A percentile compares a stretch with the other conserved stretches of the same genome.
Conservation (phyloP, 805 yeast genomes). For the Starmerella apicola region DNA sequence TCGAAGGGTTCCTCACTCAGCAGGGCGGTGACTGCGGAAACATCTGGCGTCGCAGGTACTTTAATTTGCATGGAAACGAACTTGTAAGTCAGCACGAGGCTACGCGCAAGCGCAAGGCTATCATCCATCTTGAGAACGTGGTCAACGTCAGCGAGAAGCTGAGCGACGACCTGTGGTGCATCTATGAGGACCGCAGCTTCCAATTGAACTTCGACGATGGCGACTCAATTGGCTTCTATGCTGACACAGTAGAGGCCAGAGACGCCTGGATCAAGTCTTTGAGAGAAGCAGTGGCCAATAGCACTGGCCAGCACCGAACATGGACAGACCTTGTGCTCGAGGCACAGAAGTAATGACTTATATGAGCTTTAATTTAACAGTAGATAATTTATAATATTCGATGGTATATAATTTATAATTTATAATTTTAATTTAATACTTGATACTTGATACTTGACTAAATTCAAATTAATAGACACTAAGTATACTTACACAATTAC, state of each 20-base stretch:
- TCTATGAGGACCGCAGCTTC: constrained; percentile 72
- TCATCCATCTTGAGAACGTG: constrained; percentile 61
- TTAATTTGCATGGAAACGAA: constrained; percentile 55
- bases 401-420: too few species aligned
- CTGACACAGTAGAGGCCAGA: constrained; percentile 54
- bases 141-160: constrained; percentile 35
- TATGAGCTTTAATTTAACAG: not conserved
- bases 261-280: constrained; percentile 52
- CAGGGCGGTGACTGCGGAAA: constrained; percentile 80
- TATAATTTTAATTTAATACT: too few species aligned
- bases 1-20: constrained; percentile 70
- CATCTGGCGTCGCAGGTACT: constrained; percentile 66
- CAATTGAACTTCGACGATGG: constrained; percentile 64
- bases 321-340: constrained; percentile 24
- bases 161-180: constrained; percentile 38
- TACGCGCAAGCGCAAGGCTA: constrained; percentile 56
- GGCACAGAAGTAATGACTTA: not conserved
- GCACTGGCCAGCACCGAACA: constrained; percentile 17
- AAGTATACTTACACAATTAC: not conserved
- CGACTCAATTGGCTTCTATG: constrained; percentile 74
- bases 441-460: not conserved
- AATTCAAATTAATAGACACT: not conserved
- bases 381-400: not conserved
- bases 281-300: constrained; percentile 37
- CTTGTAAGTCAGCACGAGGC: constrained; percentile 67